phyloP scores from a whole-genome alignment of 345 rosid species.

The Tarenaya hassleriana region DNA sequence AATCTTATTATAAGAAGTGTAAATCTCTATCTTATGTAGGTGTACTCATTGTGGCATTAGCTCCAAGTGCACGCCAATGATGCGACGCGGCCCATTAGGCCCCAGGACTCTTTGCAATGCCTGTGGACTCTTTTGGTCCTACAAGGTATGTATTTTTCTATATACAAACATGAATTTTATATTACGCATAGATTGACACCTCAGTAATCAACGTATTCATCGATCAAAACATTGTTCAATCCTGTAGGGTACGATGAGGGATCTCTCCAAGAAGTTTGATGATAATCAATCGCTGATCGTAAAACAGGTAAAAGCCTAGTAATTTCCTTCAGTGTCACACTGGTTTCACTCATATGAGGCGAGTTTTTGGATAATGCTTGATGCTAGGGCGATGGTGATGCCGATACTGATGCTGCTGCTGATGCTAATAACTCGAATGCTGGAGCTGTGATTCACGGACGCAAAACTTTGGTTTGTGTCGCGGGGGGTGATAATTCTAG shows the following conservation, averaged over 20 bases:
- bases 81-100: slow-evolving; percentile 98
- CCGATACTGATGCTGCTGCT: too few species aligned
- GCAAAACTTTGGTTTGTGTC: slow-evolving; percentile 17
- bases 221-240: slow-evolving; percentile 3
- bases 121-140: slow-evolving; percentile 94
- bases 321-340: neutral
- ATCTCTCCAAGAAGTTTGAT: slow-evolving; percentile 28
- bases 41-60: slow-evolving; percentile 87
- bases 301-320: slow-evolving; percentile 16
- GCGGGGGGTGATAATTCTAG: slow-evolving; percentile 17
- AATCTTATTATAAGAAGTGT: neutral
- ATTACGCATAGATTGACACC: neutral
- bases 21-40: slow-evolving; percentile 38
- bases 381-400: slow-evolving; percentile 22
- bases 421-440: slow-evolving; percentile 17
- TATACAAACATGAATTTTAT: neutral
- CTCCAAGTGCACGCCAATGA: slow-evolving; percentile 91
- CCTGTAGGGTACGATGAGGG: slow-evolving; percentile 31
- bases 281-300: slow-evolving; percentile 16
- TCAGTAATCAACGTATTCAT: neutral
- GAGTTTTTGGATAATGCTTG: slow-evolving; percentile 6
- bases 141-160: slow-evolving; percentile 49
- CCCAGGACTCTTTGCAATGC: slow-evolving; percentile 99
- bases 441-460: slow-evolving; percentile 14
- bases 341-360: neutral